Percentiles rank a stretch among this genome's conserved stretches.
Conservation (phyloP, 139 green algal genomes). For the Coccomyxa sp. region DNA sequence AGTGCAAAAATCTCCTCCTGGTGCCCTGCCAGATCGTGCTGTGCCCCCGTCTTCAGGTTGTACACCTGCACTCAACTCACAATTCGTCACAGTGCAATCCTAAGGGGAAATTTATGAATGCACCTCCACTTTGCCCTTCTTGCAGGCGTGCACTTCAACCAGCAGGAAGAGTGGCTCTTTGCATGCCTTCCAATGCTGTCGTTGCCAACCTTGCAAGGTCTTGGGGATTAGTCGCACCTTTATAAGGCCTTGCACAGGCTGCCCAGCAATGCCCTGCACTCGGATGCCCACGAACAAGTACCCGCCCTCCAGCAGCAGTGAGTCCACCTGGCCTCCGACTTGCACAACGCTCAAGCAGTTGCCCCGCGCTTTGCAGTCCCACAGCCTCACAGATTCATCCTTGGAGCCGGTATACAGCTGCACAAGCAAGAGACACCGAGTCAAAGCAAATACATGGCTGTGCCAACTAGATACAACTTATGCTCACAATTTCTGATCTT, state of each 20-base stretch:
- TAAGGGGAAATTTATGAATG: background rate
- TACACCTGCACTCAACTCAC: conserved; percentile 36
- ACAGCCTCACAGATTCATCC: conserved; percentile 61
- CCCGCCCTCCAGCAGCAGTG: conserved; percentile 55
- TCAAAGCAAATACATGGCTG: too few relatives aligned
- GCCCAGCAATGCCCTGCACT: conserved; percentile 21
- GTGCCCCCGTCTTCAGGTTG: conserved; percentile 42
- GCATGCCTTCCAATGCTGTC: background rate
- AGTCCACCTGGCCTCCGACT: conserved; percentile 61
- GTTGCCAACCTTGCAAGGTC: background rate
- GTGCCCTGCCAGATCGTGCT: conserved; percentile 52
- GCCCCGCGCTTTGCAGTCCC: conserved; percentile 41
- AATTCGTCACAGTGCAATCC: background rate
- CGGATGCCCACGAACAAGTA: conserved; percentile 73
- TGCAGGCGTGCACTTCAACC: background rate
- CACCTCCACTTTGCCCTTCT: background rate
- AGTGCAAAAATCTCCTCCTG: conserved; percentile 30
- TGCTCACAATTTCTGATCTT: too few relatives aligned
- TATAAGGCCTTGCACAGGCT: background rate
- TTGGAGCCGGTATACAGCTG: conserved; percentile 72
- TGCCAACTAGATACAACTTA: too few relatives aligned
- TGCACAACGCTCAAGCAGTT: conserved; percentile 56
- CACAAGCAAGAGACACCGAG: background rate
- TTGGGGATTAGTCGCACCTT: background rate
- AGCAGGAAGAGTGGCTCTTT: background rate